Evolutionary conservation across 2,329 filamentous ascomycete genomes (phyloP).

Genomic region (Nothophoma quercina): DNA sequence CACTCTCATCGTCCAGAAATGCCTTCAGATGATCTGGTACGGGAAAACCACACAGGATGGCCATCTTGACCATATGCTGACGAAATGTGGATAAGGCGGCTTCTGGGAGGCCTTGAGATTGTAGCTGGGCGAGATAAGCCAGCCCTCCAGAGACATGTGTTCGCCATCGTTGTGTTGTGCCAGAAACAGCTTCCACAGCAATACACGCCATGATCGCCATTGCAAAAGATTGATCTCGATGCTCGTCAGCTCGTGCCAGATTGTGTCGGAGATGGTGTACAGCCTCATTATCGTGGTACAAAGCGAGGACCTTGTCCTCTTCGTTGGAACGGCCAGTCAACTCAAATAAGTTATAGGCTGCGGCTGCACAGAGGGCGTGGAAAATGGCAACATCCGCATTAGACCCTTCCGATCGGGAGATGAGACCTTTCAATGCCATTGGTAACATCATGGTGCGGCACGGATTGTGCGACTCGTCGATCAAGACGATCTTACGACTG

Average conservation of each 20-base stretch:
- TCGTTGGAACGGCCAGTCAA: slow-evolving; percentile 12
- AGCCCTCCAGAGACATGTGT: slow-evolving; percentile 21
- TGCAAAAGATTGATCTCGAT: slow-evolving; percentile 20
- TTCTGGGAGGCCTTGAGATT: slow-evolving; percentile 16
- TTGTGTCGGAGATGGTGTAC: slow-evolving; percentile 21
- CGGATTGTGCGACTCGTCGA: slow-evolving; percentile 21
- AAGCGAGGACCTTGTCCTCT: slow-evolving; percentile 13
- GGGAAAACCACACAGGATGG: slow-evolving; percentile 15
- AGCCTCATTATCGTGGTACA: slow-evolving; percentile 18
- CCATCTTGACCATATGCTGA: slow-evolving; percentile 23
- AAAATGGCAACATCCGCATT: slow-evolving; percentile 22
- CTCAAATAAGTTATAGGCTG: slow-evolving; percentile 22
- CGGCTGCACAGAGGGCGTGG: slow-evolving; percentile 19
- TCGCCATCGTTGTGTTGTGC: slow-evolving; percentile 21
- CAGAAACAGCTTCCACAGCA: slow-evolving; percentile 19
- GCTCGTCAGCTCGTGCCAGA: slow-evolving; percentile 11
- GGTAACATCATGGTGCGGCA: slow-evolving; percentile 24
- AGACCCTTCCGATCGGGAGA: slow-evolving; percentile 6
- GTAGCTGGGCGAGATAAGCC: slow-evolving; percentile 15
- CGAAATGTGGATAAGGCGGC: slow-evolving; percentile 11
- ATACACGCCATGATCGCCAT: slow-evolving; percentile 25
- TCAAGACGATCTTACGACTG: slow-evolving; percentile 17
- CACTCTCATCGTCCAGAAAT: slow-evolving; percentile 16
- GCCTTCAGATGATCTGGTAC: slow-evolving; percentile 11
- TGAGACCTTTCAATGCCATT: slow-evolving; percentile 21